phyloP scores from a whole-genome alignment of 495 filamentous ascomycete species.

The Peziza echinospora region DNA sequence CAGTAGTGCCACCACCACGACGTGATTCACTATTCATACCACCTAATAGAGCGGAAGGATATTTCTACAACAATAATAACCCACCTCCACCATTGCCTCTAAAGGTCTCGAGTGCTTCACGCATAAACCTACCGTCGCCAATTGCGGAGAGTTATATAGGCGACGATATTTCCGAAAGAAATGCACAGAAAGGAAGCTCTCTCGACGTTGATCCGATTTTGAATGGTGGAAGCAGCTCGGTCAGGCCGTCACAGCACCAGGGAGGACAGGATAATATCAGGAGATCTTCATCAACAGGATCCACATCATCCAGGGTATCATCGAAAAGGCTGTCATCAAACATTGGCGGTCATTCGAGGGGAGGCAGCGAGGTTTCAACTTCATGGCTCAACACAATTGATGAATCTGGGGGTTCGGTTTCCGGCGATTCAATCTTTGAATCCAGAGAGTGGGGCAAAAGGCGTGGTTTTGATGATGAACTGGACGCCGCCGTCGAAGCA shows the following conservation, averaged over 20 bases:
- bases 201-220: not conserved
- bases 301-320: slow-evolving; percentile 23
- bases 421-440: slow-evolving; percentile 8
- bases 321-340: slow-evolving; percentile 17
- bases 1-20: slow-evolving; percentile 18
- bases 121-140: not conserved
- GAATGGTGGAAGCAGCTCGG: too few species aligned
- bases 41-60: not conserved
- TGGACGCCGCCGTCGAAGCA: slow-evolving; percentile 89
- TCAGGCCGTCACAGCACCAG: not conserved
- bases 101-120: not conserved
- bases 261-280: not conserved
- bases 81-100: not conserved
- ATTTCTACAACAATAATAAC: not conserved
- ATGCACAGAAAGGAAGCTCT: not conserved
- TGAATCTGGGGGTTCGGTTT: slow-evolving; percentile 59
- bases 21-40: slow-evolving; percentile 20
- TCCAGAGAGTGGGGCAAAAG: slow-evolving; percentile 31
- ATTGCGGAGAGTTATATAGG: not conserved
- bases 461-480: slow-evolving; percentile 42
- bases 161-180: not conserved
- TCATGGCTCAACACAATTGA: slow-evolving; percentile 97
- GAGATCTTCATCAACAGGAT: slow-evolving; percentile 6
- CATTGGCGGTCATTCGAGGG: slow-evolving; percentile 28
- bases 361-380: slow-evolving; percentile 49